Base-by-base conservation (phyloP, 306 rosid genomes). In the Vigna radiata region DNA sequence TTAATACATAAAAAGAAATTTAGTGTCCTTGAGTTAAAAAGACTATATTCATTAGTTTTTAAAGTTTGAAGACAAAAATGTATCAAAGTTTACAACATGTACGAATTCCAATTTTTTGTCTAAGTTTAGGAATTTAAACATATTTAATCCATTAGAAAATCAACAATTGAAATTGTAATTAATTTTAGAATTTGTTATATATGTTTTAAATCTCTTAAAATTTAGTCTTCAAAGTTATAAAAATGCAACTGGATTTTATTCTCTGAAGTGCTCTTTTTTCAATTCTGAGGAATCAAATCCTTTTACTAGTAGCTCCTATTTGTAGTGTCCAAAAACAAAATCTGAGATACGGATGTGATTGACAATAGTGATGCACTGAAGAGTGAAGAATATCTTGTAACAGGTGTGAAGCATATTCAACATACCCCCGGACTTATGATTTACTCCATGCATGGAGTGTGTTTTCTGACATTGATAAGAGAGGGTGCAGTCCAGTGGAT, bases 401-500 rank as follows among this genome's bases (percentile, higher is more conserved):
- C 88, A 89, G 89, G 96, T 93, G 96, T 49, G 97, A 95, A 85
- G 87, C 97, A 62, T 92, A 74, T 82, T 95, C 97, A 64, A 90
- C 96, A 9, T 90, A 95, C 68, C 97, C 98, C 21, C 81, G 97
- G 25, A 95, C 97, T 1, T 95, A 87, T 19, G 97, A 95, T 85
- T 79, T 95, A 55, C 97, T 90, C 59, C 97, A 92, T 54, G 97
- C 97, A 31, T 90, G 96, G 97, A 85, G 72, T 1, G 84, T 95
- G 27, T 81, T 92, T 77, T 95, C 97, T 14, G 92, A 92, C 83
- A 49, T 92, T 11, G 89, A 85, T 81, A 91, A 82, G 75, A 88
- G 83, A 75, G 91, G 84, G 10, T 95, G 97, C 41, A 88, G 94
- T 49, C 81, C 62, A 9, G 90, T 85, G 85, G 97, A 95, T 86